Conservation (phyloP, 2,329 filamentous ascomycete genomes). For the Zymoseptoria pseudotritici region DNA sequence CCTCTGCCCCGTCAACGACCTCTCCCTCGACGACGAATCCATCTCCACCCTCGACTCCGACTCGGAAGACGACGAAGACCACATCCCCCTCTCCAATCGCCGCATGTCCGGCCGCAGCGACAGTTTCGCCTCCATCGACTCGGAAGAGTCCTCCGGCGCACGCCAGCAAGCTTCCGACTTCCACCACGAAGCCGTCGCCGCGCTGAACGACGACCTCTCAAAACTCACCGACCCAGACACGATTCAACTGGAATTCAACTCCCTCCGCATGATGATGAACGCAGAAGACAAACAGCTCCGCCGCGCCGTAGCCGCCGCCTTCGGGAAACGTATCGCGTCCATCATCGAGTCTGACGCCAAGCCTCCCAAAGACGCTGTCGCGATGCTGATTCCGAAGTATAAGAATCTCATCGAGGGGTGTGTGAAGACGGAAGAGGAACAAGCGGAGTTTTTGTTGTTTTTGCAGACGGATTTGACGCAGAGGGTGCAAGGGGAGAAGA, state of each 20-base stretch:
- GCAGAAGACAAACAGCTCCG: constrained; percentile 85
- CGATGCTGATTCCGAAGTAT: constrained; percentile 41
- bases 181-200: constrained; percentile 78
- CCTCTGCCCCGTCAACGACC: constrained; percentile 27
- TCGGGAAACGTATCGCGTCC: constrained; percentile 72
- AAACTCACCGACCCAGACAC: constrained; percentile 67
- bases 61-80: constrained; percentile 31
- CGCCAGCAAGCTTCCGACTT: constrained; percentile 53
- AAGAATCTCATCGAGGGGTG: constrained; percentile 53
- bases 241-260: constrained; percentile 88
- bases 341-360: constrained; percentile 45
- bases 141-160: constrained; percentile 48
- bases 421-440: constrained; percentile 54
- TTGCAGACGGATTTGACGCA: constrained; percentile 72
- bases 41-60: constrained; percentile 57
- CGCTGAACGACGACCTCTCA: constrained; percentile 77
- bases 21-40: constrained; percentile 48
- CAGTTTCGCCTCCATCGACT: constrained; percentile 47
- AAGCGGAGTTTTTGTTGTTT: constrained; percentile 76
- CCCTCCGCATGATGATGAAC: constrained; percentile 82
- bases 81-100: constrained; percentile 38
- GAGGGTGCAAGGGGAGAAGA: constrained; percentile 53
- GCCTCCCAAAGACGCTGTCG: constrained; percentile 35
- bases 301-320: constrained; percentile 74
- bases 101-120: constrained; percentile 24